Evolutionary conservation across 306 rosid genomes (phyloP), one percentile per base, ranked within the genome.

Genomic region (Parietaria judaica): DNA sequence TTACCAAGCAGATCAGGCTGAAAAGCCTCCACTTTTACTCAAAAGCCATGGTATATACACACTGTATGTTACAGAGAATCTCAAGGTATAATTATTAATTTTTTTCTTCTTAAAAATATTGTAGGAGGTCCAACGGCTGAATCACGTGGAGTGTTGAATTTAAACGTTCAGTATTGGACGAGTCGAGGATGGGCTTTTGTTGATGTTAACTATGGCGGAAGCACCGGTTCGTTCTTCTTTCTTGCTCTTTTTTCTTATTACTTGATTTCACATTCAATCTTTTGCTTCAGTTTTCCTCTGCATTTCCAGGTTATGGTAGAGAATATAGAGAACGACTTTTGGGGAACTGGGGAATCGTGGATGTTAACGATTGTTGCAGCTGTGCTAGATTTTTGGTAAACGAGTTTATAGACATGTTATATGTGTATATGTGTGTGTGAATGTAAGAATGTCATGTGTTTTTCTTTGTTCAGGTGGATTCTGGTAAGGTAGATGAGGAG

Each of bases 61-160:
- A 41, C 3, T 41, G 6, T 41, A 41, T 41, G 31, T 23, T 23
- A 23, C 31, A 23, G 31, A 23, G 31, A 23, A 23, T 23, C 31
- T 23, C 2, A 23, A 0, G 31, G 31, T 23, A 23, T 23, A 23
- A 23, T 23, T 23, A 23, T 41, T 41, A 41, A 5, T 41, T 41
- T 41, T 23, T 45, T 4, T 47, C 54, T 66, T 55, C 36, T 14
- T 62, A 70, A 58, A 49, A 70, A 70, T 58, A 35, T 80, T 79
- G 71, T 90, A 92, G 99, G 97, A 79, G 97, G 99, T 16, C 99
- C 99, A 48, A 88, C 99, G 4, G 15, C 61, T 61, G 99, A 92
- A 84, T 35, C 97, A 36, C 95, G 46, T 58, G 97, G 90, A 78
- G 57, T 50, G 48, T 79, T 94, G 81, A 71, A 79, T 81, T 73